Evolutionary conservation across 768 basidiomycete species (phyloP), one percentile per base, ranked within the genome.

Genomic region (Pulveroboletus sp.): DNA sequence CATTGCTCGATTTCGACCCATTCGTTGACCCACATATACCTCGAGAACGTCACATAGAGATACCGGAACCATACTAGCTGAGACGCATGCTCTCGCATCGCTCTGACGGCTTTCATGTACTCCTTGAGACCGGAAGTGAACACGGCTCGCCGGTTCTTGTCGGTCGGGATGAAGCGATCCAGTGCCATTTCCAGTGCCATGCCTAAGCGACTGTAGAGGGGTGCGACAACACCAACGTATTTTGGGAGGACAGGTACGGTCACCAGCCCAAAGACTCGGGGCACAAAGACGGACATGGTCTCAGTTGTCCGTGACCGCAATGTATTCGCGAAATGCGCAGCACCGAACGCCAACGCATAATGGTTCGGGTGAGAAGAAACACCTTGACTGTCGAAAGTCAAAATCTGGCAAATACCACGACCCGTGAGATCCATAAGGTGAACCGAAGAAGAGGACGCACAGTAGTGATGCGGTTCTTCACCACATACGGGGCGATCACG

Each of bases 11-110:
- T 59, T 63, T 83, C 78, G 2, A 75, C 72, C 80, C 89, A 90
- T 55, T 89, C 85, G 54, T 93, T 93, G 23, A 89, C 80, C 93
- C 93, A 95, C 89, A 95, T 87, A 62, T 93, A 92, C 49, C 86
- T 76, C 16, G 89, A 93, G 62, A 85, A 89, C 19, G 69, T 55
- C 32, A 94, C 74, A 62, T 93, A 89, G 48, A 93, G 69, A 80
- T 86, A 91, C 35, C 93, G 79, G 72, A 92, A 95, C 93, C 93
- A 94, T 36, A 82, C 80, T 50, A 91, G 69, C 72, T 96, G 93
- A 51, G 82, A 83, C 46, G 69, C 53, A 57, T 96, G 93, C 49
- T 75, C 69, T 52, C 69, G 67, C 83, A 93, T 92, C 6, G 93
- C 91, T 23, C 68, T 60, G 12, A 87, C 61, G 4, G 85, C 80